Base-by-base conservation (phyloP, 148 eudicot species). In the Fallopia convolvulus region DNA sequence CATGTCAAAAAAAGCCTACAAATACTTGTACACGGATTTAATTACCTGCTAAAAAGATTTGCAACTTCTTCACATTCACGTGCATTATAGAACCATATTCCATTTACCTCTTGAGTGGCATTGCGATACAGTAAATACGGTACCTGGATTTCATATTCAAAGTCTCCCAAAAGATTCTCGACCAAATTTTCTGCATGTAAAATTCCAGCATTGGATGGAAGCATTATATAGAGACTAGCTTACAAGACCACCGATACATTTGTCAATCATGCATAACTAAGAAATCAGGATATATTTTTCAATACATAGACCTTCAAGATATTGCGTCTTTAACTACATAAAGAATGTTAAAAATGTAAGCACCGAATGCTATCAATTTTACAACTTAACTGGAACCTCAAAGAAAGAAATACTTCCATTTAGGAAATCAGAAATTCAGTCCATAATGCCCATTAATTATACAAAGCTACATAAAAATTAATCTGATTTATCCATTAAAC, bases 11-110 rank as follows among this genome's bases (percentile, higher is more conserved):
- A 13, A 23, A 9, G 47, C 61, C 21, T 49, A 36, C n/a, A 71
- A 4, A 56, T 14, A 30, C 13, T 10, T 17, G 13, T 50, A 17
- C 2, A 5, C 11, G 17, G 14, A 42, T 32, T 23, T 12, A 41
- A 15, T 33, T 85, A 95, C 99, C 99, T 91, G 76, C 77, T 89
- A 83, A 95, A 95, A 78, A 95, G 93, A 85, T 86, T 93, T 71
- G 94, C 94, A 82, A 93, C 99, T 71, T 95, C 97, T 83, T 95
- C 97, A 75, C 99, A 95, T 73, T 95, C 99, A 70, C 93, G 93
- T 23, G 94, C 81, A 83, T 93, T 92, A 78, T 95, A 95, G 80
- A 95, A 95, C 99, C 99, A 95, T 63, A 95, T 95, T 53, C 99
- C 99, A 83, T 95, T 95, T 47, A 95, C 97, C 81, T 94, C 99